Base-by-base conservation (phyloP, 805 yeast species). In the Suhomyces tanzawaensis region DNA sequence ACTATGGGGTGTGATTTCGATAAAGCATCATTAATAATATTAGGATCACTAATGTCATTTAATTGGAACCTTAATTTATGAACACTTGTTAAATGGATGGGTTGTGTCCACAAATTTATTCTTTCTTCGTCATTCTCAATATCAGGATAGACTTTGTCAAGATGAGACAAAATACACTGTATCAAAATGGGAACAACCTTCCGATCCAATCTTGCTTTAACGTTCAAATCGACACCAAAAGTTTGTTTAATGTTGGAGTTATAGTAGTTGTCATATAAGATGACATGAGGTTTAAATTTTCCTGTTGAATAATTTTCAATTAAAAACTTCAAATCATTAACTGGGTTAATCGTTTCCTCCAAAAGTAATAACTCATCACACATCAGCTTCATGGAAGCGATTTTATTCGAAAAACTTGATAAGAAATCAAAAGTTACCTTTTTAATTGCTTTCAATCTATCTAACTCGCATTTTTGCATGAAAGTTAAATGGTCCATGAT, bases 401-500 rank as follows among this genome's bases (percentile, higher is more conserved):
- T 71, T 34, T 75, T 78, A 51, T 78, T 79, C 25, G 86, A 72
- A 24, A 85, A 68, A 2, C 83, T 71, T 0, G 87, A 78, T 16
- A 84, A 64, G 48, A 84, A 85, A 55, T 86, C 95, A 36, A 78
- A 69, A 8, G 84, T 74, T 1, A 81, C 90, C 42, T 84, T 82
- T 57, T 86, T 85, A 44, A 87, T 64, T 0, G 93, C 93, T 46
- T 74, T 72, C 42, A 85, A 66, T 46, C 96, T 73, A 60, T 87
- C 95, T 24, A 76, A 58, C 61, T 87, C 95, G 63, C 93, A 86
- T 50, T 81, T 76, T 56, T 86, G 91, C 85, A 87, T 79, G 55
- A 82, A 85, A 16, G 80, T 62, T 35, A 82, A 65, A 53, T 85
- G 90, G 48, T 82, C 90, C 57, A 82, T 74, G 40, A 83, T 69